Evolutionary conservation across 1,139 yeast genomes (phyloP).

Genomic region (Starmera stellimalicola): DNA sequence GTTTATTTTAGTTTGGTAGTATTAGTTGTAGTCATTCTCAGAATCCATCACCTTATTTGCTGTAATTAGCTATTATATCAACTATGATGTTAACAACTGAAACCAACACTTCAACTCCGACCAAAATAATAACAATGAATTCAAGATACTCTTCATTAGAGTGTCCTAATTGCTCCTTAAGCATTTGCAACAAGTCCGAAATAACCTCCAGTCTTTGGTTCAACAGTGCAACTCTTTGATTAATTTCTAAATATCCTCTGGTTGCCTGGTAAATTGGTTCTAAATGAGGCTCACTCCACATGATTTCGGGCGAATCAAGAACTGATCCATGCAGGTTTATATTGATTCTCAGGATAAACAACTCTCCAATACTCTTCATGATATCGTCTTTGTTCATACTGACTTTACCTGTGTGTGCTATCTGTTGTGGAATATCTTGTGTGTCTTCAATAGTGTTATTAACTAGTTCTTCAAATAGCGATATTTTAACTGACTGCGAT

Average conservation of each 20-base stretch:
- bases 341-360: conserved; percentile 82
- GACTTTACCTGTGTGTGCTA: conserved; percentile 90
- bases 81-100: conserved; percentile 64
- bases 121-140: conserved; percentile 83
- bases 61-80: conserved; percentile 27
- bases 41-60: background rate
- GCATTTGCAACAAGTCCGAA: conserved; percentile 86
- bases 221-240: conserved; percentile 80
- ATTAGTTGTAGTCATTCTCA: background rate
- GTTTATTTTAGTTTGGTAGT: background rate
- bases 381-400: conserved; percentile 90
- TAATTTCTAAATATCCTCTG: conserved; percentile 87
- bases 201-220: conserved; percentile 92
- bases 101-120: conserved; percentile 85
- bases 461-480: conserved; percentile 88
- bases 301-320: conserved; percentile 88
- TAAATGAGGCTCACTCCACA: conserved; percentile 98
- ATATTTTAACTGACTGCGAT: conserved; percentile 88
- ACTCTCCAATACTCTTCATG: conserved; percentile 93
- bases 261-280: conserved; percentile 97
- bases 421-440: conserved; percentile 92
- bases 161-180: conserved; percentile 93
- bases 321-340: conserved; percentile 93
- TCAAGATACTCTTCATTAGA: conserved; percentile 87
- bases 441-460: conserved; percentile 96